Evolutionary conservation across 2,329 filamentous ascomycete species (phyloP).

Genomic region (Xylariomycetidae sp.): DNA sequence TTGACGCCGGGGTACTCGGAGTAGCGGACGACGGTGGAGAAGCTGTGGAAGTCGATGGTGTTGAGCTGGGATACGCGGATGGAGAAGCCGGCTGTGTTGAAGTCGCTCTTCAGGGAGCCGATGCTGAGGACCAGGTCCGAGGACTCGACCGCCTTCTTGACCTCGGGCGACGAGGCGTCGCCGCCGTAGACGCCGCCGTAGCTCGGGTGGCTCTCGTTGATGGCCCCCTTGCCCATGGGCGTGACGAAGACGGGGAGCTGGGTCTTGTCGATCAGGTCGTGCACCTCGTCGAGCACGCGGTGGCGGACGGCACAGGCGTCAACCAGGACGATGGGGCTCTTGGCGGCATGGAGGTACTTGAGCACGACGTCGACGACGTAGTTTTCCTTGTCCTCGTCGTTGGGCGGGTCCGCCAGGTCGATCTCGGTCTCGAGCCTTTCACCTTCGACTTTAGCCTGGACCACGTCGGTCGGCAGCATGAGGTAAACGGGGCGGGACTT

Average conservation of each 20-base stretch:
- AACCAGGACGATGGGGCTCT: constrained; percentile 72
- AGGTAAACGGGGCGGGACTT: constrained; percentile 78
- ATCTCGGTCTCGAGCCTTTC: constrained; percentile 66
- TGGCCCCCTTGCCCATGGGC: constrained; percentile 82
- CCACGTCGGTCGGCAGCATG: constrained; percentile 77
- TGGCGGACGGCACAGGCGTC: constrained; percentile 81
- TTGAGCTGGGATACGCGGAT: constrained; percentile 73
- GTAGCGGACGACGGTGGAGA: constrained; percentile 67
- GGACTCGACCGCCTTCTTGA: constrained; percentile 59
- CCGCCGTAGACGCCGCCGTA: constrained; percentile 85
- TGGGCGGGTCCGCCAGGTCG: constrained; percentile 58
- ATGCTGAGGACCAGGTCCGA: constrained; percentile 69
- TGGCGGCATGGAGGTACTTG: constrained; percentile 66
- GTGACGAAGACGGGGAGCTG: constrained; percentile 79
- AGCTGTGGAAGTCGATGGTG: constrained; percentile 77
- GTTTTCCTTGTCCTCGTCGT: constrained; percentile 68
- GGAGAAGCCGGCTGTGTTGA: constrained; percentile 79
- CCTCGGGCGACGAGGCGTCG: constrained; percentile 63
- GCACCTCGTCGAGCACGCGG: constrained; percentile 66
- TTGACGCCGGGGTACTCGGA: constrained; percentile 73
- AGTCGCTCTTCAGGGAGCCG: constrained; percentile 65
- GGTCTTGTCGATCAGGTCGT: constrained; percentile 67
- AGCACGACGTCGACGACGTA: constrained; percentile 79
- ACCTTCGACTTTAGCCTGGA: constrained; percentile 70
- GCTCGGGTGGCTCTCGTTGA: constrained; percentile 70